Evolutionary conservation across 805 yeast genomes (phyloP), one percentile per base, ranked within the genome.

Genomic region (Candida succiphila): DNA sequence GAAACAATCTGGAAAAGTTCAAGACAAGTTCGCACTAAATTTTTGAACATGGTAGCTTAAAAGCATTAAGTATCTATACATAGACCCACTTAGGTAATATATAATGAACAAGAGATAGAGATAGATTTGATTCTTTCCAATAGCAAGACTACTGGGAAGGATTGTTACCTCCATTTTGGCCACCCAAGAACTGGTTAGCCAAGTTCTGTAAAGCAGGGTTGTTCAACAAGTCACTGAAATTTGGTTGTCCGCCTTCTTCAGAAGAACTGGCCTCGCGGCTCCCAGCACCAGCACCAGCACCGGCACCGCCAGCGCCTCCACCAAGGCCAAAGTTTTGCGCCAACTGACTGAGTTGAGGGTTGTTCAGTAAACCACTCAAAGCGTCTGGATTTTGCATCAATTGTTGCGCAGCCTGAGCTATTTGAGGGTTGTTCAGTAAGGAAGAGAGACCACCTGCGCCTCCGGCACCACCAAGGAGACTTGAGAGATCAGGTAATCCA

Each of bases 351-450:
- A 87, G 52, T 44, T 77, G 72, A 15, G 96, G 96, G 56, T 85
- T 82, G 56, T 62, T 73, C 84, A 88, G 72, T 52, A 88, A 60
- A 31, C 75, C 74, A 39, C 62, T 65, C 66, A 87, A 60, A 31
- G 92, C 85, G 24, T 63, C 69, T 25, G 96, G 96, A 54, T 87
- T 77, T 34, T 75, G 73, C 95, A 86, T 84, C 75, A 86, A 67
- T 51, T 72, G 72, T 58, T 82, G 88, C 29, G 95, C 95, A 55
- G 87, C 87, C 57, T 79, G 82, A 80, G 80, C 80, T 40, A 89
- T 58, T 58, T 79, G 89, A n/a, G 98, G 98, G 59, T 88, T 87
- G 58, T 71, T 77, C 78, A 88, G 69, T 62, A 88, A 56, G 21
- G 77, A 73, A 31, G 75, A 65, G 36, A 86, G 63, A 35, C 72